Evolutionary conservation across 345 rosid genomes (phyloP), one percentile per base, ranked within the genome.

Genomic region (Sapria himalayana): DNA sequence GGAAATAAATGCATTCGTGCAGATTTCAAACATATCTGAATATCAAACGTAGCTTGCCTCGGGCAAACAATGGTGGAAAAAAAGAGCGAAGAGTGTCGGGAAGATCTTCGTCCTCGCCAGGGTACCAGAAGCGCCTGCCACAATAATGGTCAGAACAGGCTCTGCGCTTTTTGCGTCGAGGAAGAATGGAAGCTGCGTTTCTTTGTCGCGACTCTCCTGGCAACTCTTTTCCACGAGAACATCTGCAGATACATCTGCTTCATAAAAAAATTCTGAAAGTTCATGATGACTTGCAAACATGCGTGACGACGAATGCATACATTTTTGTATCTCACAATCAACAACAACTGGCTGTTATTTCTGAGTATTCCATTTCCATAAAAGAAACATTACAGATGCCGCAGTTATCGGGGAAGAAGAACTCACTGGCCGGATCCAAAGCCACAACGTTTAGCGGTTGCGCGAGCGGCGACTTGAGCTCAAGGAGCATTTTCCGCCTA

Each of bases 21-120:
- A n/a, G n/a, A n/a, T n/a, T n/a, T n/a, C n/a, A n/a, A n/a, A n/a
- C n/a, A n/a, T n/a, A n/a, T n/a, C n/a, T n/a, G n/a, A n/a, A n/a
- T n/a, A n/a, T n/a, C n/a, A n/a, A n/a, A n/a, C n/a, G n/a, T n/a
- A n/a, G n/a, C n/a, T n/a, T n/a, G 59, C 69, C 69, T 58, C 19
- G 0, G 69, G 60, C 1, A 54, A 29, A 21, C 45, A 59, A 18
- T 50, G 50, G 22, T 63, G 57, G 10, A 31, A 58, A 31, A 49
- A 54, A 25, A 63, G 48, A 20, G 57, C 48, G 24, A 63, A 63
- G 7, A 63, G 50, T n/a, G 69, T 54, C 20, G 51, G 69, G 43
- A 63, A 63, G 39, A 63, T 58, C 49, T 63, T 63, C 48, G 34
- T 63, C 45, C 59, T 42, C 3, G 69, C 69, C 24, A 63, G 69